Evolutionary conservation across 805 yeast species (phyloP), one percentile per base, ranked within the genome.

Genomic region (Hanseniaspora lachancei): DNA sequence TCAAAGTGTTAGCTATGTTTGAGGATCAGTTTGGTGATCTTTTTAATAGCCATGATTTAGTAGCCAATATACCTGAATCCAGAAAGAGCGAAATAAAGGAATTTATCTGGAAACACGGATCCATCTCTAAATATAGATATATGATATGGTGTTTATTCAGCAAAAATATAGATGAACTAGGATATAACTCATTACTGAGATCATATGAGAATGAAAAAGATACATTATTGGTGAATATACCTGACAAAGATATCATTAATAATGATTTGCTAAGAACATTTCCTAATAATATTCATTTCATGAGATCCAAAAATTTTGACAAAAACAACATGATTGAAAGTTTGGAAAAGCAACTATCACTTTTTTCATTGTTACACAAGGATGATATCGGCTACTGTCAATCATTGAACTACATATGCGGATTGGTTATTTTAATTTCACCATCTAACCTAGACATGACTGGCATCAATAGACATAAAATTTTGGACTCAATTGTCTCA

Each of bases 191-290:
- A 13, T 15, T 42, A 15, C 9, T 42, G 20, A 34, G 42, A 18
- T 6, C n/a, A 34, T 50, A 48, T 38, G 18, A 48, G 5, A 10
- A 48, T 21, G 13, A 47, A 5, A 52, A 51, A 12, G 49, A 59
- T 5, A 59, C 59, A 34, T 36, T 48, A 5, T 16, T 39, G 36
- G 41, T 56, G 41, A 18, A 39, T 20, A 44, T 51, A 12, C 62
- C 64, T 57, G 95, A 93, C 65, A 79, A 91, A 0, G 97, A 93
- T 62, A 86, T 95, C 21, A 91, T 93, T 43, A 98, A 93, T 67
- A 78, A 97, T 55, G 98, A 93, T 66, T 73, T 93, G 63, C 82
- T 89, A 66, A 77, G 98, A 59, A 93, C 98, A 0, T 93, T 93
- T 63, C 98, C 98, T 1, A 97, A 91, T 63, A 93, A 93, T 63